Base-by-base conservation (phyloP, 768 basidiomycete species). In the Hypholoma fasciculare region DNA sequence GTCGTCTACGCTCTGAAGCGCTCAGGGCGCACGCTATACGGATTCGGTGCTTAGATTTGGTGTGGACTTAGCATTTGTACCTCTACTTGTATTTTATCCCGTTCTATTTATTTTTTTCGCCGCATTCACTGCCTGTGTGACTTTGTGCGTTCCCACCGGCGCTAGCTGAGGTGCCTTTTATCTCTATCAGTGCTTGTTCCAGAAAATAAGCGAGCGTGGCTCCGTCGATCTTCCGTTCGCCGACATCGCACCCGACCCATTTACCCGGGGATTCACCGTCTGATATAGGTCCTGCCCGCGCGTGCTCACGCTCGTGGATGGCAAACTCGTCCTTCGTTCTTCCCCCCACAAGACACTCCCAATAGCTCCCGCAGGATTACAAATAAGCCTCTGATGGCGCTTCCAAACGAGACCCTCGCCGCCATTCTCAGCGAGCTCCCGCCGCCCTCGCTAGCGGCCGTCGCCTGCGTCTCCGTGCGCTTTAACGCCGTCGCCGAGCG, bases 1-100 rank as follows among this genome's bases (percentile, higher is more conserved):
- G 96, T 93, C 37, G 90, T 93, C 16, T 93, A 92, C 65, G 90
- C 91, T 9, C 82, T 93, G 54, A 92, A 92, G 75, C 87, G 90
- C 38, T 90, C 88, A 52, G 90, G 90, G 27, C 87, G 94, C 64
- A 96, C 93, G 6, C 85, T 96, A 34, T 96, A 96, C 71, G 94
- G 93, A 78, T 94, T 95, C 81, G 92, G 93, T 73, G 91, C 89
- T 76, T 94, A 83, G 78, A 71, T 54, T 49, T 49, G 11, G 36
- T 61, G 61, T 58, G 59, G 62, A 65, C 68, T 62, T 59, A 67
- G 62, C 62, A 51, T 62, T 58, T 56, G 64, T 61, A 58, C 54
- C 62, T 55, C 61, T 63, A 55, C 56, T 34, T 52, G 54, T 62
- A 62, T 44, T 59, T 62, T 62, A 60, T 36, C 57, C 50, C 38